A percentile compares a stretch with the other conserved stretches of the same genome.
These are phyloP conservation scores for Pseudogymnoascus sp. DNA, from an alignment of 2,329 filamentous ascomycete species.

Conservation along the genomic window DNA sequence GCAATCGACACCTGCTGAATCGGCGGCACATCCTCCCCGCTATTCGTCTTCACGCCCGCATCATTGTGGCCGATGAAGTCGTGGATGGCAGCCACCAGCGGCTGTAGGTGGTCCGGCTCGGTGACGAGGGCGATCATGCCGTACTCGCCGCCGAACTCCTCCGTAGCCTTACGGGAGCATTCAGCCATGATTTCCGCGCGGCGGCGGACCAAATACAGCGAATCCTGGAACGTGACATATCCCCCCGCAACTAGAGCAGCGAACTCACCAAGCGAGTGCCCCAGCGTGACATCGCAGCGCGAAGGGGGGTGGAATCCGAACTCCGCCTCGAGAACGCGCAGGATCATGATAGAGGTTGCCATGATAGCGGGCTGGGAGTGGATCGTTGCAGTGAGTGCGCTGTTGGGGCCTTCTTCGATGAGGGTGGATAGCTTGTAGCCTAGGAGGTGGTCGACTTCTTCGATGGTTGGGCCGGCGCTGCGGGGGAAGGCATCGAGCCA, in stretches of 20 bases:
- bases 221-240: slow-evolving; percentile 69
- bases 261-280: slow-evolving; percentile 89
- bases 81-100: slow-evolving; percentile 63
- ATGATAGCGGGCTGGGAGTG: slow-evolving; percentile 95
- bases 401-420: slow-evolving; percentile 73
- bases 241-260: slow-evolving; percentile 80
- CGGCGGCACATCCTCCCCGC: slow-evolving; percentile 57
- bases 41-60: slow-evolving; percentile 59
- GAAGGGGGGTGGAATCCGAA: slow-evolving; percentile 67
- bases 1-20: slow-evolving; percentile 85
- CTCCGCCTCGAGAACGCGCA: slow-evolving; percentile 76
- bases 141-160: slow-evolving; percentile 67
- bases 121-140: slow-evolving; percentile 93
- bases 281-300: slow-evolving; percentile 72
- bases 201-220: slow-evolving; percentile 64
- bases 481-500: slow-evolving; percentile 81
- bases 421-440: slow-evolving; percentile 66
- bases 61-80: slow-evolving; percentile 66
- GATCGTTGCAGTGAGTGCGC: slow-evolving; percentile 67
- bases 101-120: slow-evolving; percentile 64
- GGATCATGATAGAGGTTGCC: slow-evolving; percentile 83
- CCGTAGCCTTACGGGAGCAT: slow-evolving; percentile 58
- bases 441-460: slow-evolving; percentile 75
- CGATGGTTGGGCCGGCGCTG: slow-evolving; percentile 65
- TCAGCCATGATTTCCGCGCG: slow-evolving; percentile 77